Evolutionary conservation across 2,329 filamentous ascomycete genomes (phyloP).

Genomic region (Pleurostoma richardsiae): DNA sequence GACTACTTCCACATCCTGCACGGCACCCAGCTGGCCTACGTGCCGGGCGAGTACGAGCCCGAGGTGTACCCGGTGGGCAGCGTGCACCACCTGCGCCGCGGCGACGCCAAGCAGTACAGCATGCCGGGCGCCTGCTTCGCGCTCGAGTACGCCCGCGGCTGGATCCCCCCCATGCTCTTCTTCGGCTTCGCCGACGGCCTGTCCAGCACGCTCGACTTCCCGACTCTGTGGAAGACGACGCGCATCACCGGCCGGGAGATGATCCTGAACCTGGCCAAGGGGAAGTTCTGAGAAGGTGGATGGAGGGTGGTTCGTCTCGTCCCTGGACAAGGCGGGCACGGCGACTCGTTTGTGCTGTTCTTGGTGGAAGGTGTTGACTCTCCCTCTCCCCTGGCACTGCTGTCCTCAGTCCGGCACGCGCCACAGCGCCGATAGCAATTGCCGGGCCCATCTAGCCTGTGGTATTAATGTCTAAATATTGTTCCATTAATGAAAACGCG

Average conservation of each 20-base stretch:
- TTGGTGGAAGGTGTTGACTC: no score
- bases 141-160: slow-evolving; percentile 78
- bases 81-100: slow-evolving; percentile 68
- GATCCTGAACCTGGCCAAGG: slow-evolving; percentile 62
- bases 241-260: slow-evolving; percentile 72
- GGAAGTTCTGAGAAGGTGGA: slow-evolving; percentile 56
- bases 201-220: slow-evolving; percentile 75
- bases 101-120: slow-evolving; percentile 75
- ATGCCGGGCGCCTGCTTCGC: slow-evolving; percentile 75
- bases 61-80: slow-evolving; percentile 66
- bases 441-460: no score
- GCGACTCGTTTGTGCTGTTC: no score
- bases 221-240: slow-evolving; percentile 78
- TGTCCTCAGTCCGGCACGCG: no score
- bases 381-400: no score
- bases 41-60: slow-evolving; percentile 59
- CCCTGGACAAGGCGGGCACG: no score
- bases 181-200: slow-evolving; percentile 84
- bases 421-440: no score
- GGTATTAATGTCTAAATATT: no score
- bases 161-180: slow-evolving; percentile 90
- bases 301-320: no score
- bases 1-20: slow-evolving; percentile 91
- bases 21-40: slow-evolving; percentile 73
- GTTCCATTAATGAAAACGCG: no score